Percentiles rank a stretch among this genome's conserved stretches.
phyloP scores from a whole-genome alignment of 306 rosid species.

The Cucumis cinereus region DNA sequence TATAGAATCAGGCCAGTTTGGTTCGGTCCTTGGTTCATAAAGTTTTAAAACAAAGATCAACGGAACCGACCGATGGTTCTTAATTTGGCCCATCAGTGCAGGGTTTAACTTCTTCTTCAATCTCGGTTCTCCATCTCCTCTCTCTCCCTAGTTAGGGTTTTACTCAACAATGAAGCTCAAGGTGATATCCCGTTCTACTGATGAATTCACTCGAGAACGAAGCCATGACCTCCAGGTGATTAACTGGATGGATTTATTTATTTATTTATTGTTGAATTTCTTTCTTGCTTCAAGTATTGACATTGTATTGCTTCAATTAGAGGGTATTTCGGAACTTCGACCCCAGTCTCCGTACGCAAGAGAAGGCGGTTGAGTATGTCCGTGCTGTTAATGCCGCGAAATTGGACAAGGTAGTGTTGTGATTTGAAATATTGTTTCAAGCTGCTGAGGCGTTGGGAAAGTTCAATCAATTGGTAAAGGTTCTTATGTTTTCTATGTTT shows the following conservation, averaged over 20 bases:
- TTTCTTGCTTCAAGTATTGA: not conserved
- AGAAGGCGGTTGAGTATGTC: slow-evolving; percentile 80
- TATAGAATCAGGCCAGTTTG: too few species aligned
- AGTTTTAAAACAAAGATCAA: too few species aligned
- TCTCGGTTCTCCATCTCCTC: not conserved
- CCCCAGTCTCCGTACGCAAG: slow-evolving; percentile 70
- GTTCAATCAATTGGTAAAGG: not conserved
- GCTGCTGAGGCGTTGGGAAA: not conserved
- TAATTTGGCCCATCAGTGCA: not conserved
- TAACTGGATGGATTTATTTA: not conserved
- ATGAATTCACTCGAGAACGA: slow-evolving; percentile 81
- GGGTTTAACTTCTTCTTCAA: not conserved
- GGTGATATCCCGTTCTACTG: slow-evolving; percentile 73
- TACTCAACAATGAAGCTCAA: slow-evolving; percentile 52
- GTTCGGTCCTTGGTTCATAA: too few species aligned
- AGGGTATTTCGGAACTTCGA: slow-evolving; percentile 81
- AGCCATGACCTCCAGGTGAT: slow-evolving; percentile 87
- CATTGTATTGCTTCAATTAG: slow-evolving; percentile 19
- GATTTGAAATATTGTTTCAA: not conserved
- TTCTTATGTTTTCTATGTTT: not conserved
- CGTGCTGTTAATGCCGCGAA: slow-evolving; percentile 90
- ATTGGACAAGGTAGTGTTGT: slow-evolving; percentile 51
- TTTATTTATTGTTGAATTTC: not conserved
- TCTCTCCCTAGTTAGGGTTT: not conserved
- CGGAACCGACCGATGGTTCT: too few species aligned